These are phyloP conservation scores for Chaetoscypha palmicola DNA, from an alignment of 2,329 filamentous ascomycete species.

Conservation along the genomic window DNA sequence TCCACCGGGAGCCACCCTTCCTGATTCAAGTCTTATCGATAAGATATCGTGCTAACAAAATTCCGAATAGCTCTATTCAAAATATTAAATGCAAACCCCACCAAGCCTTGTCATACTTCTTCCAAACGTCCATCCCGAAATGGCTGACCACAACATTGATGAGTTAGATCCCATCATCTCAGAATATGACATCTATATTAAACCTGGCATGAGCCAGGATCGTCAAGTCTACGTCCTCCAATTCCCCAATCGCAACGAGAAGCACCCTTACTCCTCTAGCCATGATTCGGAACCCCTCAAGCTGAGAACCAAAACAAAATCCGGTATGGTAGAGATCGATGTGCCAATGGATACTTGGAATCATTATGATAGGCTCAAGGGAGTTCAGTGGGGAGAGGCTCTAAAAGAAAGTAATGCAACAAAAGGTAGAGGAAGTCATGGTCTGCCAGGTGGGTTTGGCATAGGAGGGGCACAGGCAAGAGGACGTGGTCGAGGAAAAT, in stretches of 20 bases:
- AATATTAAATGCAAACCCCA: no score
- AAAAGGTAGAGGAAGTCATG: slow-evolving; percentile 58
- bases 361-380: slow-evolving; percentile 80
- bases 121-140: background rate
- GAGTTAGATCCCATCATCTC: slow-evolving; percentile 60
- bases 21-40: no score
- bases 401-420: slow-evolving; percentile 48
- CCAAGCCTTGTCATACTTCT: no score
- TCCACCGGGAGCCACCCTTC: no score
- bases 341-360: slow-evolving; percentile 63
- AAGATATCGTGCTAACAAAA: no score
- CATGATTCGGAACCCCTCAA: slow-evolving; percentile 54
- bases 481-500: slow-evolving; percentile 34
- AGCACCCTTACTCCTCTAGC: slow-evolving; percentile 48
- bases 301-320: slow-evolving; percentile 72
- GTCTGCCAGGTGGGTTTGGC: slow-evolving; percentile 67
- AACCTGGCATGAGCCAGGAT: slow-evolving; percentile 55
- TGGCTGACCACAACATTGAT: slow-evolving; percentile 4
- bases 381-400: slow-evolving; percentile 73
- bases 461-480: slow-evolving; percentile 40
- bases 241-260: slow-evolving; percentile 71
- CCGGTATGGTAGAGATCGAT: slow-evolving; percentile 86
- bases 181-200: slow-evolving; percentile 81
- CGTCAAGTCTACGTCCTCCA: slow-evolving; percentile 76
- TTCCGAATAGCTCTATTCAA: no score